These are phyloP conservation scores for Hippophae tibetana DNA, from an alignment of 306 rosid genomes.

Conservation along the genomic window DNA sequence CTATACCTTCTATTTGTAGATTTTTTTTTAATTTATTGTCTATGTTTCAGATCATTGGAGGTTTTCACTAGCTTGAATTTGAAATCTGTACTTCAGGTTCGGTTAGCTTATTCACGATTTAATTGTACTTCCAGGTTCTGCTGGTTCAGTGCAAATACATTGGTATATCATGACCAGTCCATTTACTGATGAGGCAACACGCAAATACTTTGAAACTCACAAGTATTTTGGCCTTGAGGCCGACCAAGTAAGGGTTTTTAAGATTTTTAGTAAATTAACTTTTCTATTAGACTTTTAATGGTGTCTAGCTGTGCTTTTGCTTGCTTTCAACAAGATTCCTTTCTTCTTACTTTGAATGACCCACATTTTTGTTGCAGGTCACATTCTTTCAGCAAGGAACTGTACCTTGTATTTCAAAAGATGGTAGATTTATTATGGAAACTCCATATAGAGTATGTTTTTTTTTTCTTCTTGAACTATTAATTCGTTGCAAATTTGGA, in stretches of 20 bases:
- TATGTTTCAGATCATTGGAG: too few relatives aligned
- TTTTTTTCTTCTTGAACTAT: conserved; percentile 11
- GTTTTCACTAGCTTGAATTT: background rate
- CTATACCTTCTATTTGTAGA: too few relatives aligned
- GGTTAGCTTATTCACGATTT: conserved; percentile 1
- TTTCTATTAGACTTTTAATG: conserved; percentile 4
- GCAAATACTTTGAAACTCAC: conserved; percentile 75
- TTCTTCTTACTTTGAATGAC: conserved; percentile 24
- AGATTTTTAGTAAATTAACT: background rate
- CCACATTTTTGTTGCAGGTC: conserved; percentile 43
- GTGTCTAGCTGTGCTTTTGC: background rate
- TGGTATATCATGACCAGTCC: conserved; percentile 99
- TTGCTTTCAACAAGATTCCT: too few relatives aligned
- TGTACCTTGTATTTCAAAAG: conserved; percentile 89
- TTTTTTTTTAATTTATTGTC: too few relatives aligned
- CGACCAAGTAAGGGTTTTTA: conserved; percentile 55
- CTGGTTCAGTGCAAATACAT: conserved; percentile 59
- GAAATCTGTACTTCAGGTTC: background rate
- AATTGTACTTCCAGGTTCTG: conserved; percentile 41
- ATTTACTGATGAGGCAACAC: conserved; percentile 85
- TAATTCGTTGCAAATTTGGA: background rate
- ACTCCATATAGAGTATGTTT: conserved; percentile 62
- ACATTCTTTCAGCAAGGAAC: conserved; percentile 97
- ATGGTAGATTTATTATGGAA: conserved; percentile 92
- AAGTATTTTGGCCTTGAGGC: conserved; percentile 82